Evolutionary conservation across 805 yeast genomes (phyloP).

Genomic region (Yarrowia deformans): DNA sequence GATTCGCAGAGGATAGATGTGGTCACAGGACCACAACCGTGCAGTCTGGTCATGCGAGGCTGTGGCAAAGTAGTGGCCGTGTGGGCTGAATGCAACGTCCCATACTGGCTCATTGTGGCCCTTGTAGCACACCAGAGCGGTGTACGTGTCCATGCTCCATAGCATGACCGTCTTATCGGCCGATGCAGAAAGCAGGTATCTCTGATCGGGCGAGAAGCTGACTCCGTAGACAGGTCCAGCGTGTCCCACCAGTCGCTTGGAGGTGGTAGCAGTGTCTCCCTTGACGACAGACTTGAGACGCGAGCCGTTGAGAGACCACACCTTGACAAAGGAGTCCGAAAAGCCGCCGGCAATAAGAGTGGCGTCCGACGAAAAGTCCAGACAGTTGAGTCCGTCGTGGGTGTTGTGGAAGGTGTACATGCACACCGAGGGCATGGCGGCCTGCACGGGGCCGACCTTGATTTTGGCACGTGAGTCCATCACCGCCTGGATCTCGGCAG

Average conservation of each 20-base stretch:
- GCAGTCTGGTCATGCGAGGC: constrained; percentile 98
- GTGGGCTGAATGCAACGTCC: constrained; percentile 94
- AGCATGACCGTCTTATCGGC: constrained; percentile 91
- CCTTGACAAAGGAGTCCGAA: constrained; percentile 85
- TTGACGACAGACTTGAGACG: constrained; percentile 60
- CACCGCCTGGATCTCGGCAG: constrained; percentile 76
- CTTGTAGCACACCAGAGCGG: constrained; percentile 89
- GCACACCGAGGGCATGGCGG: constrained; percentile 91
- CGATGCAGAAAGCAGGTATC: constrained; percentile 78
- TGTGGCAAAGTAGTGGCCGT: constrained; percentile 98
- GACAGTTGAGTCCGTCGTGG: constrained; percentile 82
- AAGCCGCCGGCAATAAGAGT: constrained; percentile 92
- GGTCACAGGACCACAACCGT: constrained; percentile 97
- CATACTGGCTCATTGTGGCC: constrained; percentile 97
- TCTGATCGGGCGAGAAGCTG: constrained; percentile 89
- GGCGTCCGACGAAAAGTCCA: constrained; percentile 87
- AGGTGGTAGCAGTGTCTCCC: constrained; percentile 46
- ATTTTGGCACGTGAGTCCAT: constrained; percentile 83
- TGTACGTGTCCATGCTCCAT: constrained; percentile 93
- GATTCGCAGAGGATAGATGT: constrained; percentile 91
- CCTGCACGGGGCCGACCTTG: constrained; percentile 65
- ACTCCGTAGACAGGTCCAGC: constrained; percentile 92
- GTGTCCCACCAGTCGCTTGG: constrained; percentile 79
- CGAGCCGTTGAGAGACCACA: constrained; percentile 94
- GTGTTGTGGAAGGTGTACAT: constrained; percentile 98